These are phyloP conservation scores for Kandelia obovata DNA, from an alignment of 345 rosid species.

Conservation along the genomic window DNA sequence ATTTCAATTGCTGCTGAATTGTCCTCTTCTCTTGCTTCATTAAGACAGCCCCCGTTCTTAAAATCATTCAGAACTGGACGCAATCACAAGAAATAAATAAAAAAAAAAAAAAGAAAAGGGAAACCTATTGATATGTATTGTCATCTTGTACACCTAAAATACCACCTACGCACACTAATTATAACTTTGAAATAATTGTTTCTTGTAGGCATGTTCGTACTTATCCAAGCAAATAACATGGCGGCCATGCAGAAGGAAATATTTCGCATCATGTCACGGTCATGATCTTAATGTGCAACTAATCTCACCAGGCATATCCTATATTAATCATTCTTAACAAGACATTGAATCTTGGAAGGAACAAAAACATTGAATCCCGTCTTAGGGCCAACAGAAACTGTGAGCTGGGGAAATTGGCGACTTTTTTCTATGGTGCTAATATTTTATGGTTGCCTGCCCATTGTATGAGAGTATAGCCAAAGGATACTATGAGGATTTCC, in stretches of 20 bases:
- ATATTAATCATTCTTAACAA: not conserved
- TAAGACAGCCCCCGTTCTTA: not conserved
- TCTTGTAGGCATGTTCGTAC: conserved; percentile 12
- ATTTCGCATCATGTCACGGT: conserved; percentile 5
- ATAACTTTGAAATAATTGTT: conserved; percentile 12
- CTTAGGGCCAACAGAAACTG: not conserved
- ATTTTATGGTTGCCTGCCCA: no score
- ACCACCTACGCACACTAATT: conserved; percentile 12
- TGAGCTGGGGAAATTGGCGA: not conserved
- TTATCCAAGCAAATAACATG: conserved; percentile 4
- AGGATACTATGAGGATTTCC: no score
- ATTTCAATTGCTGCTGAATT: conserved; percentile 16
- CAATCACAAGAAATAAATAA: conserved; percentile 15
- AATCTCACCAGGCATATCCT: not conserved
- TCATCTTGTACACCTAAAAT: conserved; percentile 21
- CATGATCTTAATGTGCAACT: conserved; percentile 5
- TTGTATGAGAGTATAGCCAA: no score
- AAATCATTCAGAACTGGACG: conserved; percentile 18
- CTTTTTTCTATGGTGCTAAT: not conserved
- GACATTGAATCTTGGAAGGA: not conserved
- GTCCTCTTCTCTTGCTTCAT: conserved; percentile 14
- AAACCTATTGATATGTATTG: conserved; percentile 9
- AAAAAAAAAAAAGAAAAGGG: conserved; percentile 21
- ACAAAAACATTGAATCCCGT: not conserved
- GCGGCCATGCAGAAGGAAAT: conserved; percentile 1